Evolutionary conservation across 2,329 filamentous ascomycete genomes (phyloP).

Genomic region (Fusarium pininemorale): DNA sequence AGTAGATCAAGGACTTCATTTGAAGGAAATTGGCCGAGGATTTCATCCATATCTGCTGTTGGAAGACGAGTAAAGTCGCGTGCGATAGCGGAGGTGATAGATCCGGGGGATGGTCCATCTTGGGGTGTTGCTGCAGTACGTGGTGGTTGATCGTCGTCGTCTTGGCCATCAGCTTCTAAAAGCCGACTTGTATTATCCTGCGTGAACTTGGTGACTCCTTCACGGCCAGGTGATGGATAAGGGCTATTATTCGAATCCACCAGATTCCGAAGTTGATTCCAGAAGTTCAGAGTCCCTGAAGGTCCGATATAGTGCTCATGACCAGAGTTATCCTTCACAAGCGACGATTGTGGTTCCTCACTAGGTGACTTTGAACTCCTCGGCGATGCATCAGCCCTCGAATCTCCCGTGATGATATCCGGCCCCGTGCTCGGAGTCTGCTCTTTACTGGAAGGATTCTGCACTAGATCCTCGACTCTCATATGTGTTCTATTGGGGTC

Average conservation of each 20-base stretch:
- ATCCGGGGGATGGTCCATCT: constrained; percentile 38
- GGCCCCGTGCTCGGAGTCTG: not conserved
- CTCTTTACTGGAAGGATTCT: not conserved
- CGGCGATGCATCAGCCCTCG: not conserved
- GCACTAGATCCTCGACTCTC: constrained; percentile 30
- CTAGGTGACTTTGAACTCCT: constrained; percentile 17
- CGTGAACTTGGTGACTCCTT: constrained; percentile 14
- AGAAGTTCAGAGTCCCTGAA: constrained; percentile 49
- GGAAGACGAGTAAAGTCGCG: constrained; percentile 43
- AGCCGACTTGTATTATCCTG: constrained; percentile 31
- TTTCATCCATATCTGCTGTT: constrained; percentile 42
- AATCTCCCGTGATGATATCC: not conserved
- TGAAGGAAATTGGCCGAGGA: constrained; percentile 41
- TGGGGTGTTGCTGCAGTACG: not conserved
- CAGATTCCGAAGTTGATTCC: constrained; percentile 48
- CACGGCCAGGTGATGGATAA: not conserved
- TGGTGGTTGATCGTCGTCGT: constrained; percentile 15
- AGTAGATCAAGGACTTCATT: constrained; percentile 43
- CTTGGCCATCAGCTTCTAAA: constrained; percentile 26
- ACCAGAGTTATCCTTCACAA: constrained; percentile 47
- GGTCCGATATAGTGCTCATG: constrained; percentile 51
- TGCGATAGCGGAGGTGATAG: constrained; percentile 41
- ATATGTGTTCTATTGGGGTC: constrained; percentile 20
- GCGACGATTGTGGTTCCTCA: constrained; percentile 36
- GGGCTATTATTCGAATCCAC: constrained; percentile 36